Conservation (phyloP, 2,329 filamentous ascomycete species). For the Colletotrichum paranaense region DNA sequence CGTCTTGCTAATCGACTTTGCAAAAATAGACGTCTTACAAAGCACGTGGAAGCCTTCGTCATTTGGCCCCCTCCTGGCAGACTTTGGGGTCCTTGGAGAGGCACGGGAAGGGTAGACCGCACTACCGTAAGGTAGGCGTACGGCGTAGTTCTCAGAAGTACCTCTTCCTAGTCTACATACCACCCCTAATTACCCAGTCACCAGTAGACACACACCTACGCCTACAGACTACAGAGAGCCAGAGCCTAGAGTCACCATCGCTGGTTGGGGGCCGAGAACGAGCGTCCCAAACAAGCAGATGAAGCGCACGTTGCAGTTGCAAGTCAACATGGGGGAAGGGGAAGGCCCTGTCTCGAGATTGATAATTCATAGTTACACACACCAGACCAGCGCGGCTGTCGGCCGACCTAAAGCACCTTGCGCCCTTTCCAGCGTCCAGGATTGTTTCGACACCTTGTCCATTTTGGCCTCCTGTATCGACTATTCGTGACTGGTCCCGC, state of each 20-base stretch:
- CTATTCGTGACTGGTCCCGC: background rate
- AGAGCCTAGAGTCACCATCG: no score
- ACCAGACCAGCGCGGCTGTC: background rate
- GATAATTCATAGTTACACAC: no score
- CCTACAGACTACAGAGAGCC: no score
- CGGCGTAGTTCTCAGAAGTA: no score
- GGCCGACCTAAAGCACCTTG: background rate
- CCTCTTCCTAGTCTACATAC: no score
- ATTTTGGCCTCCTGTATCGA: background rate
- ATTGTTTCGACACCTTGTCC: background rate
- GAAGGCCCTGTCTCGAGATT: background rate
- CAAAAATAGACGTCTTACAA: conserved; percentile 35
- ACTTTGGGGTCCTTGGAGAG: no score
- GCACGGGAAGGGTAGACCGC: no score
- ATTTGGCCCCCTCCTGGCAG: background rate
- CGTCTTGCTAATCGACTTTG: conserved; percentile 27
- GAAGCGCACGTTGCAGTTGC: background rate
- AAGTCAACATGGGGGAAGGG: background rate
- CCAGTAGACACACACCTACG: no score
- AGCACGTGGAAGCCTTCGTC: conserved; percentile 32
- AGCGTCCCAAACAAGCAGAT: background rate
- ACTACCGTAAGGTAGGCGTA: no score
- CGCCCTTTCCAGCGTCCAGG: background rate
- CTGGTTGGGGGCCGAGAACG: conserved; percentile 22
- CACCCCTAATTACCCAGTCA: no score